phyloP scores from a whole-genome alignment of 2,329 filamentous ascomycete genomes.

The Atkinsonella texensis region DNA sequence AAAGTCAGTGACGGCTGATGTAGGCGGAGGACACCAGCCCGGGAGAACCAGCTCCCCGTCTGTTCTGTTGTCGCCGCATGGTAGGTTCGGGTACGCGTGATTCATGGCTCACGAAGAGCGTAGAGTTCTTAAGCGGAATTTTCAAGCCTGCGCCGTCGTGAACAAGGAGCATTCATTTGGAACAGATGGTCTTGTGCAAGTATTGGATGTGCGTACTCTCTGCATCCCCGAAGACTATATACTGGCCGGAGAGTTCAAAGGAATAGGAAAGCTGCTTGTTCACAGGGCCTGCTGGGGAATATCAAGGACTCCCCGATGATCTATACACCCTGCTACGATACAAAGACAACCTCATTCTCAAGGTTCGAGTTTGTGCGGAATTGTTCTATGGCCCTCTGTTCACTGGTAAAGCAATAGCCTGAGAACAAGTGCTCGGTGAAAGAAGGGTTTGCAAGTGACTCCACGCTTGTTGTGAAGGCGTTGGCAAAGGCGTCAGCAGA shows the following conservation, averaged over 20 bases:
- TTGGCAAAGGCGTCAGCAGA: too few relatives aligned
- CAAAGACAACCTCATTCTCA: neutral
- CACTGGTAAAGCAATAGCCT: too few relatives aligned
- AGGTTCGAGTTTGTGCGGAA: too few relatives aligned
- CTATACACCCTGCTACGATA: neutral
- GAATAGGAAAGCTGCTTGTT: neutral
- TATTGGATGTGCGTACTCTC: too few relatives aligned
- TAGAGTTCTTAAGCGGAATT: neutral
- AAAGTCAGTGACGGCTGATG: too few relatives aligned
- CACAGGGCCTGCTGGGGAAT: neutral
- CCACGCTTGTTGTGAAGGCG: too few relatives aligned
- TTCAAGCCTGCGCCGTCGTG: neutral
- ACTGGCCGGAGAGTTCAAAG: neutral
- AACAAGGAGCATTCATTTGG: neutral
- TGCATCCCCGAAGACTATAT: neutral
- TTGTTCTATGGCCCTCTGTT: too few relatives aligned
- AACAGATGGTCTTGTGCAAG: neutral
- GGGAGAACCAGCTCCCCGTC: neutral
- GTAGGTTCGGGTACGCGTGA: neutral
- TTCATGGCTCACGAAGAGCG: neutral
- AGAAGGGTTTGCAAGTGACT: too few relatives aligned
- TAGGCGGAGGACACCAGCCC: too few relatives aligned
- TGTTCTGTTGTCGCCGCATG: neutral
- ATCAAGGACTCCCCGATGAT: neutral
- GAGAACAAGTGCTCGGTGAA: too few relatives aligned